phyloP scores from a whole-genome alignment of 495 filamentous ascomycete species.

The Paragyromitra xinjiangensis region DNA sequence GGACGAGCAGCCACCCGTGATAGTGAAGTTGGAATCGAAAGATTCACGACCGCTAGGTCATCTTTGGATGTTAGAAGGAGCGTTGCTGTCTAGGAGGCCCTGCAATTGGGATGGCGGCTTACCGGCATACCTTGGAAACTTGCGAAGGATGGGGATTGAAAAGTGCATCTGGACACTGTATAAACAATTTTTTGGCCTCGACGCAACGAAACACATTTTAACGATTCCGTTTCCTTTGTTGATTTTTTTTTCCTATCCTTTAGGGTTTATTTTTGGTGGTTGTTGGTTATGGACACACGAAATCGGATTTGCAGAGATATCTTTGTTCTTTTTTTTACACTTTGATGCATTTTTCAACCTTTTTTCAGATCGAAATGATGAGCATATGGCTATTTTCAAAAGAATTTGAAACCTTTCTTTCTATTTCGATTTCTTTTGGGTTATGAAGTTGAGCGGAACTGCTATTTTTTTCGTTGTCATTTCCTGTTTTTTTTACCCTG shows the following conservation, averaged over 20 bases:
- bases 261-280: neutral
- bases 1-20: slow-evolving; percentile 36
- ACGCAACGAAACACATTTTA: slow-evolving; percentile 33
- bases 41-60: slow-evolving; percentile 46
- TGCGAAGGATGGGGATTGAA: slow-evolving; percentile 14
- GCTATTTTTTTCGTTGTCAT: slow-evolving; percentile 12
- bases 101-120: neutral
- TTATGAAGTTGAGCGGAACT: slow-evolving; percentile 40
- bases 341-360: slow-evolving; percentile 17
- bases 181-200: slow-evolving; percentile 29
- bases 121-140: slow-evolving; percentile 1
- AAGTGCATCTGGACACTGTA: slow-evolving; percentile 31
- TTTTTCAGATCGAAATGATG: slow-evolving; percentile 19
- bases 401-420: slow-evolving; percentile 23
- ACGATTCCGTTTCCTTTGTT: slow-evolving; percentile 35
- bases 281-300: slow-evolving; percentile 35
- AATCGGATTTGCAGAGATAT: slow-evolving; percentile 34
- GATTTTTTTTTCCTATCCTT: slow-evolving; percentile 8
- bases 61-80: slow-evolving; percentile 45
- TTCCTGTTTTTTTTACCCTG: slow-evolving; percentile 7
- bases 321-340: slow-evolving; percentile 17
- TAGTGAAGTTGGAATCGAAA: slow-evolving; percentile 45
- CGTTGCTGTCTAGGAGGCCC: slow-evolving; percentile 17
- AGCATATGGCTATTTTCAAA: slow-evolving; percentile 7
- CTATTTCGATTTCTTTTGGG: slow-evolving; percentile 2